These are phyloP conservation scores for Didymella pinodella DNA, from an alignment of 2,329 filamentous ascomycete species.

Conservation along the genomic window DNA sequence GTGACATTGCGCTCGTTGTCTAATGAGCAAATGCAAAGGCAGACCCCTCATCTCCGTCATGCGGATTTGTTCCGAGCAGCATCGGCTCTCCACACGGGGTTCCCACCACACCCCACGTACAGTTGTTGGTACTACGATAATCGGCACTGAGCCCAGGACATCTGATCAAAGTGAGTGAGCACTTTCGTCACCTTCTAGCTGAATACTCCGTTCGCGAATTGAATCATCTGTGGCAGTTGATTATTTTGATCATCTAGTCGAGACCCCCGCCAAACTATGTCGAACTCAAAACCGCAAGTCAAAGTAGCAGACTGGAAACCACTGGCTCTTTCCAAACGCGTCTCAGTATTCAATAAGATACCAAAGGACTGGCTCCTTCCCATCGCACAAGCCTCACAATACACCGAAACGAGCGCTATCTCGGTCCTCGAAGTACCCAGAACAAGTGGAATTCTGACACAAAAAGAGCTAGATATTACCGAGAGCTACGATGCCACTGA, in stretches of 20 bases:
- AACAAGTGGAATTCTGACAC: conserved; percentile 42
- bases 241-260: not conserved
- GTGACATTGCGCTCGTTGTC: not conserved
- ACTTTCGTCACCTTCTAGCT: not conserved
- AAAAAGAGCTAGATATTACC: conserved; percentile 46
- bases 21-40: not conserved
- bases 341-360: conserved; percentile 39
- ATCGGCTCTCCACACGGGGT: conserved; percentile 11
- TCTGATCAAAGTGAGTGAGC: not conserved
- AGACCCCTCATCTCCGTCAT: conserved; percentile 8
- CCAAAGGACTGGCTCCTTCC: conserved; percentile 46
- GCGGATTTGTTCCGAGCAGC: conserved; percentile 6
- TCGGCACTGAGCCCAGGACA: not conserved
- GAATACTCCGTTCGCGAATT: not conserved
- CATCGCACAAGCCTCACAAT: conserved; percentile 25
- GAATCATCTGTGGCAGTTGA: not conserved
- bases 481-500: conserved; percentile 47
- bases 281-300: not conserved
- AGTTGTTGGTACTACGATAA: not conserved
- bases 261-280: not conserved
- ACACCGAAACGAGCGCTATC: conserved; percentile 31
- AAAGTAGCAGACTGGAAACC: conserved; percentile 40
- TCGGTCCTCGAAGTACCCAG: conserved; percentile 44
- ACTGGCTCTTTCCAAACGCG: conserved; percentile 43
- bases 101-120: conserved; percentile 13